These are phyloP conservation scores for Melampsora larici-populina DNA, from an alignment of 1,284 basidiomycete genomes.

Conservation along the genomic window DNA sequence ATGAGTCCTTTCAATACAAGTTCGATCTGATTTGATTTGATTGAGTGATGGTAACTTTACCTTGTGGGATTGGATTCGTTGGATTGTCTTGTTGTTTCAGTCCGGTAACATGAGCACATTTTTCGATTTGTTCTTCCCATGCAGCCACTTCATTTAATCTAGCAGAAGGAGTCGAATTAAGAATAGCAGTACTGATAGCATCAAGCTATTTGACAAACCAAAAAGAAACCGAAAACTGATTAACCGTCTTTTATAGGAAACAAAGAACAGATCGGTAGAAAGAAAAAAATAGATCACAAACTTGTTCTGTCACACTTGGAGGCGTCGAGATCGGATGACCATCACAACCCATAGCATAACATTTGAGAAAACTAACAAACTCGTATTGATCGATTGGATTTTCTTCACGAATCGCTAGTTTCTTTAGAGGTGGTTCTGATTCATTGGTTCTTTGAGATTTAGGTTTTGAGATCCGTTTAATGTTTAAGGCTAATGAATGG, in stretches of 20 bases:
- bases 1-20: constrained; percentile 30
- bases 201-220: constrained; percentile 50
- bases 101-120: constrained; percentile 81
- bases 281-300: neutral
- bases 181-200: constrained; percentile 66
- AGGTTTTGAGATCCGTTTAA: constrained; percentile 71
- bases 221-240: neutral
- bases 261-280: neutral
- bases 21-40: neutral
- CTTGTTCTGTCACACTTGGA: neutral
- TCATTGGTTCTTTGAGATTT: constrained; percentile 57
- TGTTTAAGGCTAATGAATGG: constrained; percentile 75
- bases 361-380: constrained; percentile 65
- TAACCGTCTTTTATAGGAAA: neutral
- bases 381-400: constrained; percentile 85
- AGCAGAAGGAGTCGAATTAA: constrained; percentile 79
- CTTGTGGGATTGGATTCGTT: constrained; percentile 60
- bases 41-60: constrained; percentile 53
- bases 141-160: constrained; percentile 91
- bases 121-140: constrained; percentile 89
- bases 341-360: constrained; percentile 65
- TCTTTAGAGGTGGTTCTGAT: constrained; percentile 82
- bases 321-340: constrained; percentile 16
- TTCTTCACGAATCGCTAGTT: constrained; percentile 79
- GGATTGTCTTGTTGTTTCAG: constrained; percentile 64